Percentiles rank a stretch among this genome's conserved stretches.
Evolutionary conservation across 169 alveolate genomes (phyloP).

Genomic region (Plasmodium gaboni): DNA sequence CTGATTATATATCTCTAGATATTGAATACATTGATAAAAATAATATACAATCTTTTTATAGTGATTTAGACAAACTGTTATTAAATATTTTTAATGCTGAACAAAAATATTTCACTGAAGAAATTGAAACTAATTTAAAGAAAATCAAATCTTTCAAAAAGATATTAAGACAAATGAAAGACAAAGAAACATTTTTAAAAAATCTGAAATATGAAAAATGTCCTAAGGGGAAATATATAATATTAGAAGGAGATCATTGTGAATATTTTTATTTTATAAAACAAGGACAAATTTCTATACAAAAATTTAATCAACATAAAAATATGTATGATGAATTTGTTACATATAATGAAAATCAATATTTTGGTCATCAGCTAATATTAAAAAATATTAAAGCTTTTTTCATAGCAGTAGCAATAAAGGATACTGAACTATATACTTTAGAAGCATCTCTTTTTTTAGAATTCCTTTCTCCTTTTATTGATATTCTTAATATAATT

Average conservation of each 20-base stretch:
- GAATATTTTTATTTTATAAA: slow-evolving; percentile 70
- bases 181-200: slow-evolving; percentile 40
- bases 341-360: slow-evolving; percentile 17
- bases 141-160: slow-evolving; percentile 37
- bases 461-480: slow-evolving; percentile 57
- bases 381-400: slow-evolving; percentile 7
- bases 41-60: slow-evolving; percentile 39
- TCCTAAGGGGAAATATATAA: slow-evolving; percentile 51
- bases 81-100: slow-evolving; percentile 54
- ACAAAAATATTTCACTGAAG: slow-evolving; percentile 71
- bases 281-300: slow-evolving; percentile 57
- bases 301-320: slow-evolving; percentile 67
- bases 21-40: slow-evolving; percentile 53
- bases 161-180: slow-evolving; percentile 45
- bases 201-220: slow-evolving; percentile 48
- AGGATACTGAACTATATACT: slow-evolving; percentile 53
- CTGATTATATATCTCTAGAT: slow-evolving; percentile 21
- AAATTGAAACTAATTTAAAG: slow-evolving; percentile 70
- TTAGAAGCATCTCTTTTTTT: slow-evolving; percentile 38
- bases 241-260: slow-evolving; percentile 63
- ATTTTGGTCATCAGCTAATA: slow-evolving; percentile 72
- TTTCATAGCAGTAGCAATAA: slow-evolving; percentile 53
- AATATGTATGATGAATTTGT: slow-evolving; percentile 70
- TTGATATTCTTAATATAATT: slow-evolving; percentile 13
- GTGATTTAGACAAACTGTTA: slow-evolving; percentile 63